Base-by-base conservation (phyloP, 2,329 filamentous ascomycete genomes). In the Thyridium curvatum region DNA sequence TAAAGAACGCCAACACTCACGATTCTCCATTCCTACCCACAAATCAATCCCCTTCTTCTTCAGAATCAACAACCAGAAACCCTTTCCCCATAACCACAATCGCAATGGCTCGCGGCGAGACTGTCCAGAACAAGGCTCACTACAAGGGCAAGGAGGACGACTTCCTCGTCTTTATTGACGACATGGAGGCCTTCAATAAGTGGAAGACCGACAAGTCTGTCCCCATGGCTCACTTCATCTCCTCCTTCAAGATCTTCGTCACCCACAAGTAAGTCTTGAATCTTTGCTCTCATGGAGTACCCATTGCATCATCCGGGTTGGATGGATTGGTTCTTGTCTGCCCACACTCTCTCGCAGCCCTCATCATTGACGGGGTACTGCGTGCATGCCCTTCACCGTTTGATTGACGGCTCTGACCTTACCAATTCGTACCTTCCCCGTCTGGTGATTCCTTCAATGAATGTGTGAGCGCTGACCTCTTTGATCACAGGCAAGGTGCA, bases 241-340 rank as follows among this genome's bases (percentile, higher is more conserved):
- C 82, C 42, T 75, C 84, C 8, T 97, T 87, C 74, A 86, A 94
- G 74, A 73, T 98, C 56, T 94, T 95, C 56, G 70, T 84, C 32
- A 94, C 89, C 29, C 86, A 94, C 71, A 85, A 83, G 90, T 96
- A 74, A 68, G 85, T 70, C 13, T 29, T 8, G 14, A 10, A 6
- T 10, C 21, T 26, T 26, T 26, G 10, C 17, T 15, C 39, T 28
- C 18, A n/a, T n/a, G n/a, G n/a, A n/a, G n/a, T n/a, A n/a, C n/a
- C n/a, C n/a, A n/a, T n/a, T n/a, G n/a, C n/a, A n/a, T n/a, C n/a
- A n/a, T n/a, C n/a, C n/a, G n/a, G n/a, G n/a, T n/a, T n/a, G n/a
- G n/a, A n/a, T n/a, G n/a, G n/a, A n/a, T n/a, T n/a, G n/a, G n/a
- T n/a, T n/a, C n/a, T n/a, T n/a, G n/a, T n/a, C n/a, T n/a, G n/a